A percentile compares a stretch with the other conserved stretches of the same genome.
These are phyloP conservation scores for Mycosphaerella sp. DNA, from an alignment of 2,329 filamentous ascomycete genomes.

Conservation along the genomic window DNA sequence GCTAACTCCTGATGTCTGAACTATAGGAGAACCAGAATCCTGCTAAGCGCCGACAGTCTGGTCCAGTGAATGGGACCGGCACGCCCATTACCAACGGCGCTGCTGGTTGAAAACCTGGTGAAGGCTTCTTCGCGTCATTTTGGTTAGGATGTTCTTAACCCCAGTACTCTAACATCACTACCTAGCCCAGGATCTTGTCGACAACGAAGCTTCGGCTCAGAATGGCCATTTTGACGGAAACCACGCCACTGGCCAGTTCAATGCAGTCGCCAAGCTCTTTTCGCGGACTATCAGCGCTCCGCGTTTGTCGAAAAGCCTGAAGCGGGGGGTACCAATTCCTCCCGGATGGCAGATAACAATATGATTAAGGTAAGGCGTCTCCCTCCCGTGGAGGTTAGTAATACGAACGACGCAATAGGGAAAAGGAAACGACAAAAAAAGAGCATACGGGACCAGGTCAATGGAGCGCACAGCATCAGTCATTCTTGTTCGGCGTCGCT, in stretches of 20 bases:
- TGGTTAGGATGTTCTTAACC: slow-evolving; percentile 2
- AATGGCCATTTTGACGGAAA: background rate
- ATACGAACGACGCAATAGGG: background rate
- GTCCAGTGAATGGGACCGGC: slow-evolving; percentile 17
- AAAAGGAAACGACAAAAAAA: background rate
- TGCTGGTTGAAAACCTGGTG: slow-evolving; percentile 13
- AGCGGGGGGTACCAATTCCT: background rate
- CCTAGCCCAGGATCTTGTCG: background rate
- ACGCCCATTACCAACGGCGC: slow-evolving; percentile 16
- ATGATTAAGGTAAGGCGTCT: slow-evolving; percentile 4
- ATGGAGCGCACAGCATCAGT: background rate
- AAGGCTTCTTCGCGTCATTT: slow-evolving; percentile 1
- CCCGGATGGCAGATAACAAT: background rate
- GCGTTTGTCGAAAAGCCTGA: background rate
- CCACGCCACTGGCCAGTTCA: background rate
- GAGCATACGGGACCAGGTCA: background rate
- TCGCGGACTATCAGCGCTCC: background rate
- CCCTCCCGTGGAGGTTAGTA: background rate
- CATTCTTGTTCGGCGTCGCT: background rate
- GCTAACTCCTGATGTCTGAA: slow-evolving; percentile 5
- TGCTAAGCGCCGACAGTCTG: slow-evolving; percentile 32
- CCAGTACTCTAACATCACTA: slow-evolving; percentile 9
- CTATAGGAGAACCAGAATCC: slow-evolving; percentile 28
- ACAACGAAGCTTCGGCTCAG: background rate
- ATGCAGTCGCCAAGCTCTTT: background rate